Percentiles rank a stretch among this genome's conserved stretches.
Conservation (phyloP, 169 alveolate genomes). For the Theileria orientalis region DNA sequence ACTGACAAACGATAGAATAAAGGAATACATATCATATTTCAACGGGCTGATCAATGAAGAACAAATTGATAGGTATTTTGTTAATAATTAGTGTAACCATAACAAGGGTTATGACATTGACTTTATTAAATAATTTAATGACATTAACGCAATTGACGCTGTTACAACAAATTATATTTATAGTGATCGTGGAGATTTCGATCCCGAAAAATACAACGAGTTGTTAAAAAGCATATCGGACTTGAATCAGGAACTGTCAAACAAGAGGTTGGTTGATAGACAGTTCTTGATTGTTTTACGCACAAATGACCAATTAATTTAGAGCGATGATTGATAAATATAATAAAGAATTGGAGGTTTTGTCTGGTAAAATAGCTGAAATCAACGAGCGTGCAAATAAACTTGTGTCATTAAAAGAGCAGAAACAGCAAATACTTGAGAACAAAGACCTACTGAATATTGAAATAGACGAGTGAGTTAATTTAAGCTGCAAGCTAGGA, state of each 20-base stretch:
- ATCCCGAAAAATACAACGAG: not conserved
- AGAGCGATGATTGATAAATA: too few relatives aligned
- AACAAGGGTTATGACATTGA: not conserved
- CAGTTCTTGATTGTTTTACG: too few relatives aligned
- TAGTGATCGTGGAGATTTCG: not conserved
- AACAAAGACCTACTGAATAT: not conserved
- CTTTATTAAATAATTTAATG: not conserved
- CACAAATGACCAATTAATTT: too few relatives aligned
- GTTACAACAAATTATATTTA: too few relatives aligned
- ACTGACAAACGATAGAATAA: constrained; percentile 35
- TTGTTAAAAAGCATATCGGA: not conserved
- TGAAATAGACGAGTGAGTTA: not conserved
- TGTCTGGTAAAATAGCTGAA: not conserved
- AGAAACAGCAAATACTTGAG: not conserved
- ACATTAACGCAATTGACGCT: too few relatives aligned
- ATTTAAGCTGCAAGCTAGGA: too few relatives aligned
- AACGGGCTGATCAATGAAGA: constrained; percentile 8
- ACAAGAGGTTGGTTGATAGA: too few relatives aligned
- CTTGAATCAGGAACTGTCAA: not conserved
- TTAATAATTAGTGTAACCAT: not conserved
- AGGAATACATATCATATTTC: constrained; percentile 45
- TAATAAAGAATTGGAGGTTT: too few relatives aligned
- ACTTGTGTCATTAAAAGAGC: not conserved
- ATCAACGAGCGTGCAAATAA: not conserved
- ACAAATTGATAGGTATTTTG: not conserved